Base-by-base conservation (phyloP, 1,284 basidiomycete species). In the Trichosporon sp. region DNA sequence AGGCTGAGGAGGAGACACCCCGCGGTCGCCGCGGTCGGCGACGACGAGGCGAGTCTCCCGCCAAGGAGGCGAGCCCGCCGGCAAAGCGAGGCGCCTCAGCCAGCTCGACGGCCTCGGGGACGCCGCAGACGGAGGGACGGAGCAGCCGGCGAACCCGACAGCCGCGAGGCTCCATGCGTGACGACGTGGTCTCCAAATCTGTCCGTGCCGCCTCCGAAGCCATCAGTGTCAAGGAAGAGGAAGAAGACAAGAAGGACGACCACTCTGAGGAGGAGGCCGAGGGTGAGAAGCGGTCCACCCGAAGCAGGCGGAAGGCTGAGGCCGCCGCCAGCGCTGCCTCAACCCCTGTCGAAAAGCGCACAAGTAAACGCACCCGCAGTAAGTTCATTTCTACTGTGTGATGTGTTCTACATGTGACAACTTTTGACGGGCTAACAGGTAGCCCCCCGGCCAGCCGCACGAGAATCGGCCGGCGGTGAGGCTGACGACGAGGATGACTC, bases 111-210 rank as follows among this genome's bases (percentile, higher is more conserved):
- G 72, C 72, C 0, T 77, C 78, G 0, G 75, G 74, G 0, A 72
- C 75, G 3, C 74, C 76, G 7, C 69, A 72, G 4, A 68, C 70
- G 6, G 65, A 69, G 18, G 64, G 64, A 8, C 64, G 60, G 4
- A 60, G 65, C 6, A 65, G 68, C 15, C 21, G 70, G 38, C 62
- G 75, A 68, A 60, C 73, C 60, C 53, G 75, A 29, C 38, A 73
- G 69, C 13, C 70, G 25, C 67, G 73, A 44, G 72, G 70, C 6
- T 60, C 56, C 27, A 75, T 78, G 73, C 65, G 77, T n/a, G 77
- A 79, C 65, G 76, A 77, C n/a, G 73, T 80, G 2, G 75, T 77
- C 1, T 69, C 74, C 18, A 80, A 77, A 63, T 66, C 73, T 27
- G 77, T 75, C 7, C 73, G 77, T 8, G 78, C 74, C 9, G 75